These are phyloP conservation scores for Albizia julibrissin DNA, from an alignment of 306 rosid species.

Conservation along the genomic window DNA sequence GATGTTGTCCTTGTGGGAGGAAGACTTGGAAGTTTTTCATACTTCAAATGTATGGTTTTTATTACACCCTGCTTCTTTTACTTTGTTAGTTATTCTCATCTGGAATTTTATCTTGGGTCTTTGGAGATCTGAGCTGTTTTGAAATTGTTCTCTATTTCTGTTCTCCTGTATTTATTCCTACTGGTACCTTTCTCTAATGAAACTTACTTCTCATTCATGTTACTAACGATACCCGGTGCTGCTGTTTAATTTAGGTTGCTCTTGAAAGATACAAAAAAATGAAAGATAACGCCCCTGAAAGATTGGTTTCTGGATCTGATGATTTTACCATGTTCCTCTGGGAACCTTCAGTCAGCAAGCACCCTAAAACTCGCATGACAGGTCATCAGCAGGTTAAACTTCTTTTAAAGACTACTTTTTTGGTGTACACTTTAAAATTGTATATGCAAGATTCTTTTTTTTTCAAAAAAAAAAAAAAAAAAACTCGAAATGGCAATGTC, in stretches of 20 bases:
- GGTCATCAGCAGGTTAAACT: conserved; percentile 89
- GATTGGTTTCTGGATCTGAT: conserved; percentile 96
- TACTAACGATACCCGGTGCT: conserved; percentile 4
- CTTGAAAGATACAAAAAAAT: conserved; percentile 82
- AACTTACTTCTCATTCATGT: conserved; percentile 5
- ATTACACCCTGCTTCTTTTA: background rate
- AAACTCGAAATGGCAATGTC: conserved; percentile 23
- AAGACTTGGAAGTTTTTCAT: background rate
- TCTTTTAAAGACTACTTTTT: background rate
- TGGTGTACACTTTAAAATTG: background rate
- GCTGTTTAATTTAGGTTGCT: conserved; percentile 64
- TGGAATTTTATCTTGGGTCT: background rate
- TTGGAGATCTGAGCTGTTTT: background rate
- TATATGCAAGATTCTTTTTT: background rate
- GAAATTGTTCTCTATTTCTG: background rate
- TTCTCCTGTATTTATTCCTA: background rate
- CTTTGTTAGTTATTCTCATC: background rate
- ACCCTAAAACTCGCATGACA: conserved; percentile 88
- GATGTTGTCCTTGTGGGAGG: background rate
- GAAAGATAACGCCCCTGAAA: conserved; percentile 88
- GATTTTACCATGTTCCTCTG: conserved; percentile 97
- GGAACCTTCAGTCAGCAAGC: conserved; percentile 90
- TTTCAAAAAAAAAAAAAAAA: conserved; percentile 7
- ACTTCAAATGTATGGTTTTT: background rate
- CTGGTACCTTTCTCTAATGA: background rate